Percentiles rank a stretch among this genome's conserved stretches.
These are phyloP conservation scores for Phytophthora pluvialis DNA, from an alignment of 352 stramenopile species.

Conservation along the genomic window DNA sequence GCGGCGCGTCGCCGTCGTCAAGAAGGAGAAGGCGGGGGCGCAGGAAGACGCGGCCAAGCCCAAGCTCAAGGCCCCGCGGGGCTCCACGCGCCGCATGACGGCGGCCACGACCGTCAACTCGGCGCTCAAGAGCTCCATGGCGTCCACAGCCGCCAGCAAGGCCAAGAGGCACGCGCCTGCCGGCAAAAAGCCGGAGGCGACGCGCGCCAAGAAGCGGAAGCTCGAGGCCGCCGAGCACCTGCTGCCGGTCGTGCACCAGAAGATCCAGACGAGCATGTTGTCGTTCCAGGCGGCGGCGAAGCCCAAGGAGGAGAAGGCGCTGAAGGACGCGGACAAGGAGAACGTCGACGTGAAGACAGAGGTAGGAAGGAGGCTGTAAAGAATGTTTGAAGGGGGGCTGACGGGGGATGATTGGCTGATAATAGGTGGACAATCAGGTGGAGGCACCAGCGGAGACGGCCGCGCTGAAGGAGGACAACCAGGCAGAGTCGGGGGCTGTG, in stretches of 20 bases:
- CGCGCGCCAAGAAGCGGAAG: slow-evolving; percentile 50
- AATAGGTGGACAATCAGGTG: slow-evolving; percentile 23
- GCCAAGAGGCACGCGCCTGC: slow-evolving; percentile 32
- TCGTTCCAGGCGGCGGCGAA: slow-evolving; percentile 58
- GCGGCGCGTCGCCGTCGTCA: background rate
- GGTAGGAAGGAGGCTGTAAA: slow-evolving; percentile 1
- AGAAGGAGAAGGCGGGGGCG: slow-evolving; percentile 35
- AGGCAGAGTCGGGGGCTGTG: slow-evolving; percentile 5
- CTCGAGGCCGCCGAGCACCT: slow-evolving; percentile 48
- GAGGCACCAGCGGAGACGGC: background rate
- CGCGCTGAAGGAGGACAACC: slow-evolving; percentile 10
- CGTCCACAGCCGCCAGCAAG: slow-evolving; percentile 26
- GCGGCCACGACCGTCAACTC: slow-evolving; percentile 33
- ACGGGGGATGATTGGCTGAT: background rate
- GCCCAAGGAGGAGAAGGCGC: slow-evolving; percentile 12
- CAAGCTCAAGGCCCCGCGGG: slow-evolving; percentile 9
- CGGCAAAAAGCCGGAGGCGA: slow-evolving; percentile 41
- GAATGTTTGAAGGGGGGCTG: background rate
- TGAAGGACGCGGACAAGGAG: slow-evolving; percentile 14
- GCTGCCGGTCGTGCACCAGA: slow-evolving; percentile 34
- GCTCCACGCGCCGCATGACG: slow-evolving; percentile 23
- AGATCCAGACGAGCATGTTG: slow-evolving; percentile 76
- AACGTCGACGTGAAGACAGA: slow-evolving; percentile 18
- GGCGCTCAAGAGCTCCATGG: slow-evolving; percentile 35
- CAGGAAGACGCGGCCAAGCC: background rate